Conservation (phyloP, 495 filamentous ascomycete species). For the Pseudoneurospora amorphoporcata region DNA sequence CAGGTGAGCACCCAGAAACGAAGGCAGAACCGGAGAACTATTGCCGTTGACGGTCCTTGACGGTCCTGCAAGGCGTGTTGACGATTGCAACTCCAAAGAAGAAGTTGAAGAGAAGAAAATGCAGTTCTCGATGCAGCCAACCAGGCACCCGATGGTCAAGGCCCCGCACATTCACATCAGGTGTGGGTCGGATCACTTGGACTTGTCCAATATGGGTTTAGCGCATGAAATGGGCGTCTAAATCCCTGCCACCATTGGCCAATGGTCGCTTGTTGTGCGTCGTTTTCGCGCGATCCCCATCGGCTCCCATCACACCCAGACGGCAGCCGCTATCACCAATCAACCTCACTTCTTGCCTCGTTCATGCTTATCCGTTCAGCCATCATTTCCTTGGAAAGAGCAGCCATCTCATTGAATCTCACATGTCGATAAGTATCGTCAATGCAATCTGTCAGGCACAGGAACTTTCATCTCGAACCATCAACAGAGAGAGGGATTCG, state of each 20-base stretch:
- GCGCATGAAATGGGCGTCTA: slow-evolving; percentile 30
- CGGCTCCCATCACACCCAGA: slow-evolving; percentile 16
- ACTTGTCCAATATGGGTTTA: slow-evolving; percentile 13
- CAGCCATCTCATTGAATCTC: background rate
- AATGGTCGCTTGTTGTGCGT: slow-evolving; percentile 15
- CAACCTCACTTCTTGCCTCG: background rate
- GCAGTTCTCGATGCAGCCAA: background rate
- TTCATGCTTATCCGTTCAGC: background rate
- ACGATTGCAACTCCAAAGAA: background rate
- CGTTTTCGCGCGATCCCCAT: slow-evolving; percentile 12
- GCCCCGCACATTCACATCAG: background rate
- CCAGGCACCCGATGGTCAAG: background rate
- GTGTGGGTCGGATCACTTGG: slow-evolving; percentile 20
- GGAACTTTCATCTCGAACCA: rapidly evolving
- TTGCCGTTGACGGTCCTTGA: background rate
- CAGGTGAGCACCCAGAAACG: background rate
- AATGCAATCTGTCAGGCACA: background rate
- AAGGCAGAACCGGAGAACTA: background rate
- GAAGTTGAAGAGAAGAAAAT: background rate
- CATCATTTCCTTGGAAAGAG: background rate
- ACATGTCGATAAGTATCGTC: background rate
- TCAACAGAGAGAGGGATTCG: background rate
- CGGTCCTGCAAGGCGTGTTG: background rate
- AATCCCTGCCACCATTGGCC: slow-evolving; percentile 26
- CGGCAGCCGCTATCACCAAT: background rate